These are phyloP conservation scores for Ceratocystis lukuohia DNA, from an alignment of 2,329 filamentous ascomycete species.

Conservation along the genomic window DNA sequence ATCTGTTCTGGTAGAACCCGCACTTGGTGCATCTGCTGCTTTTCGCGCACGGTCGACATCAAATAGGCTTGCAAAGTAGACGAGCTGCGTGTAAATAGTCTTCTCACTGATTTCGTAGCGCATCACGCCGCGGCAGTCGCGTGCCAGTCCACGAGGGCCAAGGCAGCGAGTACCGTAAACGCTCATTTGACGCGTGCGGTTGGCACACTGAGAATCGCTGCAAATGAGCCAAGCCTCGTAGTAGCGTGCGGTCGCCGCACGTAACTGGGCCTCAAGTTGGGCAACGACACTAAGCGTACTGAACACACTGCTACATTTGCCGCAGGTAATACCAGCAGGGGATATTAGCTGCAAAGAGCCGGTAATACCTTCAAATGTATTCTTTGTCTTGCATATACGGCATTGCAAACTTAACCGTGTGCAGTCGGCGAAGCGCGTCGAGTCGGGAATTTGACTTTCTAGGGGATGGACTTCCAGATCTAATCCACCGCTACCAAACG, in stretches of 20 bases:
- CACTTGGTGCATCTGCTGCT: conserved; percentile 33
- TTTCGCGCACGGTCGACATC: conserved; percentile 70
- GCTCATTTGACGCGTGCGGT: conserved; percentile 77
- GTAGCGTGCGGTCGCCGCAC: conserved; percentile 65
- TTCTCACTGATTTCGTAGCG: conserved; percentile 77
- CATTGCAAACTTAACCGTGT: conserved; percentile 65
- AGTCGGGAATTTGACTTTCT: conserved; percentile 87
- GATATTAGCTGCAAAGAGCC: conserved; percentile 47
- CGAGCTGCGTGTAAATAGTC: conserved; percentile 83
- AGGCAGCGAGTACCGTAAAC: conserved; percentile 87
- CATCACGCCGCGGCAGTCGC: conserved; percentile 79
- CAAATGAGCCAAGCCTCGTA: conserved; percentile 89
- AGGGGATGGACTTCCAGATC: conserved; percentile 74
- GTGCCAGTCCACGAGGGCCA: conserved; percentile 70
- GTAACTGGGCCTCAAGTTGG: conserved; percentile 75
- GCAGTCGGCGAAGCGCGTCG: conserved; percentile 75
- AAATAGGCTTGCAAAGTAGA: conserved; percentile 76
- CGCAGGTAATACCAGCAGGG: conserved; percentile 62
- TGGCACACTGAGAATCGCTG: conserved; percentile 75
- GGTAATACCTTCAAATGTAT: conserved; percentile 63
- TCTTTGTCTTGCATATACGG: conserved; percentile 59
- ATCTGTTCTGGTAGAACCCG: conserved; percentile 21
- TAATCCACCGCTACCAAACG: conserved; percentile 18
- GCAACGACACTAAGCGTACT: conserved; percentile 63
- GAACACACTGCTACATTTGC: conserved; percentile 52